phyloP scores from a whole-genome alignment of 305 asterid genomes.

The Rubia tinctorum region DNA sequence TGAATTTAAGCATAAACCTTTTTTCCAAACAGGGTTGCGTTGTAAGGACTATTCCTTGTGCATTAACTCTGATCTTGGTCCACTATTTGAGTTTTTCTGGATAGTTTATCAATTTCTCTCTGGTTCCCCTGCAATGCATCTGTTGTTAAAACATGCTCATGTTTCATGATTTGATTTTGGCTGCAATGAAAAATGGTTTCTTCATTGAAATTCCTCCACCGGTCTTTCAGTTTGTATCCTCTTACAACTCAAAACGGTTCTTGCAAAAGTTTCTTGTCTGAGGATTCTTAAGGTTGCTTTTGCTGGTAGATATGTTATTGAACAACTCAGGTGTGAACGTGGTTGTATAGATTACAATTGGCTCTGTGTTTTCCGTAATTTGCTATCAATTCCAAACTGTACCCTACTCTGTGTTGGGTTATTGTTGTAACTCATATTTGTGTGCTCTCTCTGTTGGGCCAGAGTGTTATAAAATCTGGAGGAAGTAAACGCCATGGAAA shows the following conservation, averaged over 20 bases:
- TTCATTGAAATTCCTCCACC: background rate
- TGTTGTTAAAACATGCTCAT: background rate
- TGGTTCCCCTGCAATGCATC: background rate
- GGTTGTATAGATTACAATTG: background rate
- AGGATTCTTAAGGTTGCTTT: background rate
- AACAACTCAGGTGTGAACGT: background rate
- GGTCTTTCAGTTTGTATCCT: background rate
- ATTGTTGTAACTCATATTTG: background rate
- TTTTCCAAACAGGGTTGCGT: background rate
- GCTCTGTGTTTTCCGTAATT: background rate
- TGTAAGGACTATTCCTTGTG: background rate
- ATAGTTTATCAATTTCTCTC: background rate
- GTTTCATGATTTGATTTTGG: background rate
- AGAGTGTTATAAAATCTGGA: constrained; percentile 69
- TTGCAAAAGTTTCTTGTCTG: background rate
- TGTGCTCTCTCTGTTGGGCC: constrained; percentile 25
- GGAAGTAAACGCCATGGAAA: constrained; percentile 81
- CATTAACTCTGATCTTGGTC: background rate
- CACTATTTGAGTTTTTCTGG: background rate
- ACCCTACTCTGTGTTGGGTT: background rate
- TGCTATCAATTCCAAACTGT: background rate
- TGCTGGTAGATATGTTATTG: background rate
- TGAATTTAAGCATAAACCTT: background rate
- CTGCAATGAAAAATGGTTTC: background rate
- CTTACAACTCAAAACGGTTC: background rate